Base-by-base conservation (phyloP, 257 asterid species). In the Forsythia viridissima region DNA sequence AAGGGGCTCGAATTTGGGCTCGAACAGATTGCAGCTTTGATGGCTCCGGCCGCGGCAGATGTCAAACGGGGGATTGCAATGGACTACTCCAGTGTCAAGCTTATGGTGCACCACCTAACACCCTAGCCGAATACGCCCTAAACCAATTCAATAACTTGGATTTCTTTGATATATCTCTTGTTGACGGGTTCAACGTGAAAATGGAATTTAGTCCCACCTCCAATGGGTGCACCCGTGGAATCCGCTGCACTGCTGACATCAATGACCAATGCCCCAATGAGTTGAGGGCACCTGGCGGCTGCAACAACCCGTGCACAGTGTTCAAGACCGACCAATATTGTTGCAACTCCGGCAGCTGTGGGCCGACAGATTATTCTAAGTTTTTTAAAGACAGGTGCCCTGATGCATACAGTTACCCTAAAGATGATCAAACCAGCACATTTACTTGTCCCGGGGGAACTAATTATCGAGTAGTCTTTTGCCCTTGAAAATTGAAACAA, bases 71-170 rank as follows among this genome's bases (percentile, higher is more conserved):
- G 6, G 84, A 79, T 37, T 84, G 88, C 6, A 74, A 70, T n/a
- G 83, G 85, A 9, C 39, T 16, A 1, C 44, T 85, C 1, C 79
- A 40, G 8, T 85, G 91, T 52, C 80, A 78, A 39, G 39, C 2
- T 21, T 81, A 59, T 44, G 87, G 87, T 11, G 48, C 44, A 66
- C 75, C 92, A 0, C 93, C 92, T 0, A 85, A 86, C 41, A 84
- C 90, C 34, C 11, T 90, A 0, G 92, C 92, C 3, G 93, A 90
- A 55, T 90, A 77, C 40, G 84, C 84, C 57, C 88, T 89, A 1
- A 84, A 86, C 34, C 86, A 81, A 40, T 75, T 43, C 8, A 76
- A 66, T n/a, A 78, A 83, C 70, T 43, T 78, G 61, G 91, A 86
- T 77, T 84, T 11, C 44, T 80, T 86, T 16, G 87, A 87, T 67